Base-by-base conservation (phyloP, 2,329 filamentous ascomycete species). In the Pseudocercospora vitis region DNA sequence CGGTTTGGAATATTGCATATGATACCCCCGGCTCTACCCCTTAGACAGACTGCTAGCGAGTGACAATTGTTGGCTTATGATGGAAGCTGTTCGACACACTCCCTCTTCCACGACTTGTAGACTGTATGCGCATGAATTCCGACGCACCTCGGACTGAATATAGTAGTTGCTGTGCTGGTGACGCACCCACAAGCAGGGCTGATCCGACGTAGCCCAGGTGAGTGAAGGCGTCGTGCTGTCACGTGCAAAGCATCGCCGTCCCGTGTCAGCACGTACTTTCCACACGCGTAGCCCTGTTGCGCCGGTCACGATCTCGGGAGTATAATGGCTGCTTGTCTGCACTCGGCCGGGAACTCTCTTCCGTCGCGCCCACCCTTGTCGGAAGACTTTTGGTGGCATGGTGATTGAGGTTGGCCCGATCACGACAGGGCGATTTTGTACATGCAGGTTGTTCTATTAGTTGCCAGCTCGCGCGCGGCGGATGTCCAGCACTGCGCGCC, bases 1-100 rank as follows among this genome's bases (percentile, higher is more conserved):
- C 26, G 33, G 45, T 23, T 40, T 40, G 29, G 42, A 23, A 37
- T 18, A 23, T 48, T 53, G 35, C 45, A 48, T 39, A 46, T 42
- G 47, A 54, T 54, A 54, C 52, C 52, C 52, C 46, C 52, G 35
- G 29, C 50, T 53, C 50, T 46, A 44, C 23, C 49, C 44, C 39
- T 45, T 26, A 37, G 46, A 37, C 29, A 48, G 29, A 48, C 7
- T 37, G 46, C 19, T 45, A 31, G 29, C 37, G 23, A 47, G 32
- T 33, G 14, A 33, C 16, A 32, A 16, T 47, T 33, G 7, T 47
- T 47, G 14, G 26, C 16, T 16, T 47, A 23, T 9, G 14, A 19
- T n/a, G n/a, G n/a, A n/a, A n/a, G n/a, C n/a, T n/a, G n/a, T n/a
- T n/a, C n/a, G n/a, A n/a, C n/a, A n/a, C n/a, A n/a, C n/a, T n/a